A percentile compares a stretch with the other conserved stretches of the same genome.
These are phyloP conservation scores for Pleurozium schreberi DNA, from an alignment of 225 moss, liverwort and hornwort genomes.

Conservation along the genomic window DNA sequence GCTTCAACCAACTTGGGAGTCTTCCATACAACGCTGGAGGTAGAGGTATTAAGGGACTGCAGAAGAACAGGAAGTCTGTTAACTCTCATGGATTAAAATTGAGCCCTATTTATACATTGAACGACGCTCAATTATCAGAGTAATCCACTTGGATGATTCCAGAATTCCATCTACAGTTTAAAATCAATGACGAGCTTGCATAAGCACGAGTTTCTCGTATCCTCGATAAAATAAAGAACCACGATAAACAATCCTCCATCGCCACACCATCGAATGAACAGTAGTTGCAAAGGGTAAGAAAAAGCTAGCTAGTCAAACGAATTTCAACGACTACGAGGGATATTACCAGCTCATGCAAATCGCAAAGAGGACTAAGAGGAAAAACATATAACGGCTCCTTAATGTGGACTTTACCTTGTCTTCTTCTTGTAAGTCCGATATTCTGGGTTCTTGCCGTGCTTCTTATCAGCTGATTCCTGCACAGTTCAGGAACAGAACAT, in stretches of 20 bases:
- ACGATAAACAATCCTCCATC: neutral
- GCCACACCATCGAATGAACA: neutral
- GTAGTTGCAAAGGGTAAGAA: neutral
- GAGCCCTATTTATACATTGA: neutral
- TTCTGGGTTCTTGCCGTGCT: constrained; percentile 54
- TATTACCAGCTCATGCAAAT: neutral
- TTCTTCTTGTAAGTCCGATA: constrained; percentile 63
- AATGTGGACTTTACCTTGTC: constrained; percentile 44
- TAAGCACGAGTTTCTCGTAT: neutral
- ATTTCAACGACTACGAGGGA: neutral
- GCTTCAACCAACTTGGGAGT: constrained; percentile 71
- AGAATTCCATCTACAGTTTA: neutral
- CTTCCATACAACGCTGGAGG: constrained; percentile 59
- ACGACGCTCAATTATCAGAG: neutral
- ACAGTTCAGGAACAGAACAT: neutral
- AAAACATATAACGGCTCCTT: neutral
- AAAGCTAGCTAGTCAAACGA: neutral
- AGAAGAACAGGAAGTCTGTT: neutral
- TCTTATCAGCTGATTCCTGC: constrained; percentile 70
- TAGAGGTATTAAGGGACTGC: constrained; percentile 76
- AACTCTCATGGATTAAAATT: neutral
- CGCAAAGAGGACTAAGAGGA: neutral
- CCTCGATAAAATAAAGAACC: neutral
- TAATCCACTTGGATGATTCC: neutral
- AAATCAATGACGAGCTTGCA: neutral